A percentile compares a stretch with the other conserved stretches of the same genome.
phyloP scores from a whole-genome alignment of 345 rosid species.

The Linum lewisii region DNA sequence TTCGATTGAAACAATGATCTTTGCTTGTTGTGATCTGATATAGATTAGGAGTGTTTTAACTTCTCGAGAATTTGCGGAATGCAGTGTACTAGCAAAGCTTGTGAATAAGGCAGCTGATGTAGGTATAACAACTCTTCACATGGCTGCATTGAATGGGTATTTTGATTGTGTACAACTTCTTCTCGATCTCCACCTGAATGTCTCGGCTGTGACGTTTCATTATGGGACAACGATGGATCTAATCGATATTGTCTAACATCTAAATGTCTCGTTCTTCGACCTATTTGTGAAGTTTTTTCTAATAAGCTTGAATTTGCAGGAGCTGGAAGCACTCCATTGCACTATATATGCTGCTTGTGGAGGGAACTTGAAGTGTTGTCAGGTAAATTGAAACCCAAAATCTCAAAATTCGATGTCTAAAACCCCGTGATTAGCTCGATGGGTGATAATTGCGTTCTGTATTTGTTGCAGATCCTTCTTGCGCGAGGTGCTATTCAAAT shows the following conservation, averaged over 20 bases:
- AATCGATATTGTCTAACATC: slow-evolving; percentile 47
- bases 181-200: slow-evolving; percentile 83
- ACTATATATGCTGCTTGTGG: slow-evolving; percentile 98
- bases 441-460: slow-evolving; percentile 11
- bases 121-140: slow-evolving; percentile 95
- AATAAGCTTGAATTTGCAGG: slow-evolving; percentile 36
- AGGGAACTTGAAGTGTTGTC: slow-evolving; percentile 91
- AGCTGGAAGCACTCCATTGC: slow-evolving; percentile 97
- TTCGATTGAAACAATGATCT: too few relatives aligned
- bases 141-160: slow-evolving; percentile 93
- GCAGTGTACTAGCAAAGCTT: slow-evolving; percentile 81
- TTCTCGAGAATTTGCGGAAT: slow-evolving; percentile 1
- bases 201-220: slow-evolving; percentile 73
- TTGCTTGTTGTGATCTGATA: too few relatives aligned
- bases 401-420: background rate
- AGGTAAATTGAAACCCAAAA: slow-evolving; percentile 38
- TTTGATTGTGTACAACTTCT: slow-evolving; percentile 95
- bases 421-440: too few relatives aligned
- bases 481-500: slow-evolving; percentile 72
- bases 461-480: slow-evolving; percentile 79
- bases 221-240: slow-evolving; percentile 98
- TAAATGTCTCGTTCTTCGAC: too few relatives aligned
- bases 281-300: too few relatives aligned
- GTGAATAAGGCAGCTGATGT: slow-evolving; percentile 97
- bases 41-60: too few relatives aligned